phyloP scores from a whole-genome alignment of 495 filamentous ascomycete species.

The Lineolata rhizophorae region DNA sequence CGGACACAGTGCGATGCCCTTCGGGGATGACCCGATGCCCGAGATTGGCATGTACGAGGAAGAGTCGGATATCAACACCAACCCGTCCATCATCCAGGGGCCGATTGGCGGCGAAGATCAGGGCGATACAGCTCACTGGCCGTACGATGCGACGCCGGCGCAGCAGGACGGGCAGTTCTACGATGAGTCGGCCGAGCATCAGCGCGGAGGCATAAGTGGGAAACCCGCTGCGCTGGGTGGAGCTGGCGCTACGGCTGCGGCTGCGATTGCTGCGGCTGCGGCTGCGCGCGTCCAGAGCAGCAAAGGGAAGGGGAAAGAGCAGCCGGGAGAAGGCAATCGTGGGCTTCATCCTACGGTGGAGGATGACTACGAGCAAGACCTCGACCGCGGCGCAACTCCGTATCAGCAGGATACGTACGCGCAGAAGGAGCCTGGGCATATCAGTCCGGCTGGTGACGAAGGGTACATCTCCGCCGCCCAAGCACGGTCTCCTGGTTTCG shows the following conservation, averaged over 20 bases:
- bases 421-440: neutral
- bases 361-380: conserved; percentile 1
- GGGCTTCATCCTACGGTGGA: neutral
- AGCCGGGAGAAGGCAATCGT: neutral
- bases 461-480: conserved; percentile 69
- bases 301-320: conserved; percentile 8
- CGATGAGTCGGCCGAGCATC: neutral
- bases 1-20: conserved; percentile 39
- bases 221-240: neutral
- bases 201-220: no score
- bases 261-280: conserved; percentile 20
- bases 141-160: conserved; percentile 26
- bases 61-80: conserved; percentile 52
- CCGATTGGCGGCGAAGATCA: conserved; percentile 32
- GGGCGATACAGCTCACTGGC: conserved; percentile 29
- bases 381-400: neutral
- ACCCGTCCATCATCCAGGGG: conserved; percentile 54
- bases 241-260: conserved; percentile 15
- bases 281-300: no score
- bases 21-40: conserved; percentile 37
- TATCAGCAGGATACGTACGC: neutral
- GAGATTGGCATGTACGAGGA: conserved; percentile 43
- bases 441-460: conserved; percentile 18
- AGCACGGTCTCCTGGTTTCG: conserved; percentile 12
- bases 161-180: conserved; percentile 1